A percentile compares a stretch with the other conserved stretches of the same genome.
These are phyloP conservation scores for Arctostaphylos glauca DNA, from an alignment of 148 eudicot species.

Conservation along the genomic window DNA sequence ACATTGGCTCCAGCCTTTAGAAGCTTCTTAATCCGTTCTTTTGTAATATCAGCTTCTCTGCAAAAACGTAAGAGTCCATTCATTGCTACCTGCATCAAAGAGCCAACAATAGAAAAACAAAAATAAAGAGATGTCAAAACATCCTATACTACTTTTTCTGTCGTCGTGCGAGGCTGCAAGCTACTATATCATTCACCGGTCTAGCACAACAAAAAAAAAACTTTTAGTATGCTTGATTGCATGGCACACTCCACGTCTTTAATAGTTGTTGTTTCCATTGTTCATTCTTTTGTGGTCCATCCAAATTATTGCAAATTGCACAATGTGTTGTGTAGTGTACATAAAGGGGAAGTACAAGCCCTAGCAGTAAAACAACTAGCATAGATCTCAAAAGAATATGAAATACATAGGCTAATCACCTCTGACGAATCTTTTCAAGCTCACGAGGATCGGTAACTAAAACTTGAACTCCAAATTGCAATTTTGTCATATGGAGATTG, in stretches of 20 bases:
- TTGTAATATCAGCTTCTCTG: constrained; percentile 99
- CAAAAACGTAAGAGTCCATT: constrained; percentile 14
- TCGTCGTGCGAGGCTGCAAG: no score
- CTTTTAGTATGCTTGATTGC: neutral
- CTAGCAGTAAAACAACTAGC: no score
- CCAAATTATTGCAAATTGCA: no score
- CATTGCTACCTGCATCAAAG: no score
- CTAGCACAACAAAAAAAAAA: neutral
- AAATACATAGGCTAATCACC: no score
- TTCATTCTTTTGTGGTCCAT: no score
- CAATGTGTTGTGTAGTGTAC: no score
- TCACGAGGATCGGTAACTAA: constrained; percentile 90
- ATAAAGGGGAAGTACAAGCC: no score
- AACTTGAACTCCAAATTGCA: constrained; percentile 98
- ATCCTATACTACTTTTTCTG: no score
- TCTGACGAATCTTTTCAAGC: constrained; percentile 54
- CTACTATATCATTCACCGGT: no score
- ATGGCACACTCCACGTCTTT: neutral
- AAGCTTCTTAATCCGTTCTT: constrained; percentile 91
- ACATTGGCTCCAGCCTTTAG: constrained; percentile 95
- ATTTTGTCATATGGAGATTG: constrained; percentile 92
- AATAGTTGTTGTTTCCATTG: neutral
- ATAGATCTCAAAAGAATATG: no score
- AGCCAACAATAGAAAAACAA: neutral
- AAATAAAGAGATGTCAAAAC: no score